Evolutionary conservation across 108 stramenopile genomes (phyloP), one percentile per base, ranked within the genome.

Genomic region (Aurantiochytrium sp.): DNA sequence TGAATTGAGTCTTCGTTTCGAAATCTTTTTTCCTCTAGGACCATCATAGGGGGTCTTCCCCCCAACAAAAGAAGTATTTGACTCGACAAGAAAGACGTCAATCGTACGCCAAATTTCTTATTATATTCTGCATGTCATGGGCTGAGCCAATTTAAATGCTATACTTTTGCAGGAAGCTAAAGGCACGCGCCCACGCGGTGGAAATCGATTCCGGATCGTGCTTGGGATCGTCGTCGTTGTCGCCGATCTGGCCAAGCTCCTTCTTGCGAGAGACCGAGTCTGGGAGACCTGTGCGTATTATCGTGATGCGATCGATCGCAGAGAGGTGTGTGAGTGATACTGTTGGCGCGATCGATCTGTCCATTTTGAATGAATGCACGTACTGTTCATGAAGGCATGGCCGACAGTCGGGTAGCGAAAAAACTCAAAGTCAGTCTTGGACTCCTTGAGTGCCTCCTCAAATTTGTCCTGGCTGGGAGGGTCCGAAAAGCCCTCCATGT

Each of bases 321-420:
- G 55, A 57, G 55, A 57, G 2, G 2, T 57, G 14, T 57, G 55
- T 57, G 2, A 57, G 55, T 14, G 55, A 8, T 2, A 8, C 12
- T 57, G 55, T 14, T 35, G 29, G 29, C 29, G 29, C 29, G 29
- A 19, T 21, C n/a, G n/a, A 59, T 21, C 59, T 59, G 0, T 59
- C 1, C 18, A 21, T 19, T 59, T 2, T 1, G 21, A 21, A 19
- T 19, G n/a, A 59, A 59, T 21, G n/a, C 18, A 69, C 64, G 44
- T 83, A 83, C 44, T 51, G 88, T 92, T 92, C 91, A 92, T 92
- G 60, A 92, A 92, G 43, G 90, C 91, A 88, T 92, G 91, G 69
- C 89, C 89, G 35, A 88, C 87, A 5, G 5, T 71, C 14, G 29
- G 25, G 73, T 92, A 92, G 51, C 73, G 73, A 53, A 51, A 53